These are phyloP conservation scores for Vigna radiata DNA, from an alignment of 306 rosid species.

Conservation along the genomic window DNA sequence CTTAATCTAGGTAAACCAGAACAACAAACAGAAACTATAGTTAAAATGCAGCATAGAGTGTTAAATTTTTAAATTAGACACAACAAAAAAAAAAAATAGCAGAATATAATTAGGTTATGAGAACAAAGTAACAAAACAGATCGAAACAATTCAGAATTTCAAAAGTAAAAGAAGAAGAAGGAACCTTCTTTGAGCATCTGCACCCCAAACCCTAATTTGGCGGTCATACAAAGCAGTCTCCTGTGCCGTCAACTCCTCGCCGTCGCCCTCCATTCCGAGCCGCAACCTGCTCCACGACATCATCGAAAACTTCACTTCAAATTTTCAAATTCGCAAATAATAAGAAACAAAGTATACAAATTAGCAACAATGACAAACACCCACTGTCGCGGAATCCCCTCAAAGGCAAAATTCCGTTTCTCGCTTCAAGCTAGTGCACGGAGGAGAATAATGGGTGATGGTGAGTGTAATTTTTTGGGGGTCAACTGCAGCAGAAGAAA, in stretches of 20 bases:
- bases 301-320: slow-evolving; percentile 4
- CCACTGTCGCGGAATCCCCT: background rate
- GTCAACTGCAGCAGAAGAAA: background rate
- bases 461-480: background rate
- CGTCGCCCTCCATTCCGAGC: slow-evolving; percentile 67
- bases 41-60: background rate
- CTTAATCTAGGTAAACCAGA: slow-evolving; percentile 64
- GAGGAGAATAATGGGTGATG: slow-evolving; percentile 13
- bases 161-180: background rate
- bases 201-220: slow-evolving; percentile 99
- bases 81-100: background rate
- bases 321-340: background rate
- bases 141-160: background rate
- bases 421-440: background rate
- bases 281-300: slow-evolving; percentile 48
- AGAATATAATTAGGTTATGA: slow-evolving; percentile 33
- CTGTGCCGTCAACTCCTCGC: slow-evolving; percentile 94
- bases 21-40: background rate
- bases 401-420: slow-evolving; percentile 27
- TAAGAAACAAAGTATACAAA: background rate
- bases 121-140: background rate
- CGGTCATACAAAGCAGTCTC: slow-evolving; percentile 97
- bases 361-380: slow-evolving; percentile 12
- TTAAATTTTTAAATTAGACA: background rate
- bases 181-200: slow-evolving; percentile 96